phyloP scores from a whole-genome alignment of 768 basidiomycete genomes.

The Boletus rubroflammeus region DNA sequence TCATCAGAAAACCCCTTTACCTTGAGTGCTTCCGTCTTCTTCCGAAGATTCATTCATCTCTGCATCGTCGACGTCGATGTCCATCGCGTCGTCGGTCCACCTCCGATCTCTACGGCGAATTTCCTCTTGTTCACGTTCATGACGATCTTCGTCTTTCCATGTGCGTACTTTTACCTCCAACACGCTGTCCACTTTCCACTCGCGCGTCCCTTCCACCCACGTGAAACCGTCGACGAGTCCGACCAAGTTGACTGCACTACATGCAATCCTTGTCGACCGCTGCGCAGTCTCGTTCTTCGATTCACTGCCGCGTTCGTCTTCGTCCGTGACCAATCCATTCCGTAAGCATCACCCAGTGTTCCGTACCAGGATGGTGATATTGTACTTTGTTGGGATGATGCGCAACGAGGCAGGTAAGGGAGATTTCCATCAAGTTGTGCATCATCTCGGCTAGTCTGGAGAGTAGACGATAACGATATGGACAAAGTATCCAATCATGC shows the following conservation, averaged over 20 bases:
- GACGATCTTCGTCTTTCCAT: constrained; percentile 69
- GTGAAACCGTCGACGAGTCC: constrained; percentile 72
- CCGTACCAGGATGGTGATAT: no score
- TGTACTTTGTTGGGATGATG: no score
- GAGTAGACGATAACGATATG: no score
- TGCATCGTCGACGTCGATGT: constrained; percentile 58
- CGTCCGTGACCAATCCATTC: constrained; percentile 85
- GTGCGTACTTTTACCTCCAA: constrained; percentile 63
- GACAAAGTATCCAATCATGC: constrained; percentile 55
- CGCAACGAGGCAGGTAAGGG: no score
- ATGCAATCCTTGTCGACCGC: constrained; percentile 74
- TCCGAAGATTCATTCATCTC: constrained; percentile 45
- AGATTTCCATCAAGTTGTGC: no score
- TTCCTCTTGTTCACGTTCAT: constrained; percentile 66
- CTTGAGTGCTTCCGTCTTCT: constrained; percentile 62
- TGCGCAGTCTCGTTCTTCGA: constrained; percentile 40
- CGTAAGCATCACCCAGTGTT: constrained; percentile 66
- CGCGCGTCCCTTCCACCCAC: constrained; percentile 55
- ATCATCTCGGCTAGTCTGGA: no score
- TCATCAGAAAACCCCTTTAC: constrained; percentile 53
- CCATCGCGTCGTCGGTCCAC: constrained; percentile 69
- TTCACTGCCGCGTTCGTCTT: constrained; percentile 35
- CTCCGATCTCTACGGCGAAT: constrained; percentile 55
- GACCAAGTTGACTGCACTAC: constrained; percentile 66
- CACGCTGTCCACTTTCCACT: constrained; percentile 62